Evolutionary conservation across 176 grass and related monocot species (phyloP).

Genomic region (Triticum timopheevii): DNA sequence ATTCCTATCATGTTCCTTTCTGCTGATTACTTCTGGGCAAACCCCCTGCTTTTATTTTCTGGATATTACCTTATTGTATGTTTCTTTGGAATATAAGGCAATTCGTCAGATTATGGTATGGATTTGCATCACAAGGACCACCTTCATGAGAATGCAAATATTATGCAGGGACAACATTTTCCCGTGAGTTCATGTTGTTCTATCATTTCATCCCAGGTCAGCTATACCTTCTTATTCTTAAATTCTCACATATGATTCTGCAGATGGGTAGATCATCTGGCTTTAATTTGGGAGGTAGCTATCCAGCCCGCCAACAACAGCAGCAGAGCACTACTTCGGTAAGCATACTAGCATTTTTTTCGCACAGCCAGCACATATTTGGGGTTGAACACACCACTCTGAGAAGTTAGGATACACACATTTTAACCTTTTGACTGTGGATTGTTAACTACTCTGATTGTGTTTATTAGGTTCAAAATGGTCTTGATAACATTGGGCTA

Average conservation of each 20-base stretch:
- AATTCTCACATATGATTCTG: slow-evolving; percentile 22
- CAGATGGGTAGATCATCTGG: slow-evolving; percentile 87
- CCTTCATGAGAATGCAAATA: slow-evolving; percentile 83
- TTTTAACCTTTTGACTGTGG: slow-evolving; percentile 21
- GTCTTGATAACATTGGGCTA: slow-evolving; percentile 61
- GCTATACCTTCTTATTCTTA: slow-evolving; percentile 10
- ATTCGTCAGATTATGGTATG: slow-evolving; percentile 67
- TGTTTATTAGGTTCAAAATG: slow-evolving; percentile 75
- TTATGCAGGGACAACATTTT: slow-evolving; percentile 76
- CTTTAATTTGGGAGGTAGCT: slow-evolving; percentile 82
- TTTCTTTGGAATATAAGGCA: slow-evolving; percentile 59
- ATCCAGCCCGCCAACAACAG: slow-evolving; percentile 60
- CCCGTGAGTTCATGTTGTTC: slow-evolving; percentile 55
- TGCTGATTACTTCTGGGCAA: slow-evolving; percentile 15
- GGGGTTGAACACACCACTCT: slow-evolving; percentile 49
- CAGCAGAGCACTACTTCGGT: slow-evolving; percentile 68
- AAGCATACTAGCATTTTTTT: slow-evolving; percentile 48
- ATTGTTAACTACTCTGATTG: slow-evolving; percentile 28
- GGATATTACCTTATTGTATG: slow-evolving; percentile 16
- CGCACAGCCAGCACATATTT: slow-evolving; percentile 37
- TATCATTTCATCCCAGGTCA: slow-evolving; percentile 1
- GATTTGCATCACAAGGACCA: slow-evolving; percentile 94
- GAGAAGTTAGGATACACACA: slow-evolving; percentile 29
- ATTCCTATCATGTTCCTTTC: slow-evolving; percentile 5
- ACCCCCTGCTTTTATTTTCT: not conserved